Evolutionary conservation across 2,329 filamentous ascomycete species (phyloP), one percentile per base, ranked within the genome.

Genomic region (Xylariales sp.): DNA sequence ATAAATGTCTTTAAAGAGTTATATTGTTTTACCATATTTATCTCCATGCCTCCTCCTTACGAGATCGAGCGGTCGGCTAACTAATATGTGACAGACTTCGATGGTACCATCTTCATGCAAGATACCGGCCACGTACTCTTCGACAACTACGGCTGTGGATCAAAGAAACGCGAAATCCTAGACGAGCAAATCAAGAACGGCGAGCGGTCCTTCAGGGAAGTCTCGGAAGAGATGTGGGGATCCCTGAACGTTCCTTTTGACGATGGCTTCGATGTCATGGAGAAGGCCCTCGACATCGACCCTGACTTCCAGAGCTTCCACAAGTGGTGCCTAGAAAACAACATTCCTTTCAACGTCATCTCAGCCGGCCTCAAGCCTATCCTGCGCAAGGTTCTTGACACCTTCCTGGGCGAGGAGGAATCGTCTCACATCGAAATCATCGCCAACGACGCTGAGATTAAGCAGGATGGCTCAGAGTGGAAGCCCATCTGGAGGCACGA

Each of bases 221-320:
- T 81, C n/a, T 83, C 79, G 0, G 80, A 84, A 47, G 81, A 85
- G 56, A 83, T 85, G 74, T 85, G 81, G 78, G 76, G 74, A 6
- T 83, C 78, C 1, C 62, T 85, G 7, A 69, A 77, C 43, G 72
- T 85, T 0, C 78, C 80, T 2, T 84, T 85, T 51, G 80, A 82
- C 17, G 74, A 83, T 44, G 81, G 80, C 12, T 84, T 85, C 61
- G 66, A 74, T 38, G 65, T 83, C 20, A 81, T 85, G 73, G 69
- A 79, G 50, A 63, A 74, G 33, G 66, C 66, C 0, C 68, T 85
- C 19, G 72, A 81, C 21, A 79, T 85, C 39, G 81, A 85, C 50
- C 68, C 70, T 0, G 78, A 75, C 44, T 85, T 85, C 60, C 65
- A 70, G 30, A 63, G 65, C 30, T 85, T 85, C 63, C 80, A 85